phyloP scores from a whole-genome alignment of 345 rosid species.

The Rubroshorea leprosula region DNA sequence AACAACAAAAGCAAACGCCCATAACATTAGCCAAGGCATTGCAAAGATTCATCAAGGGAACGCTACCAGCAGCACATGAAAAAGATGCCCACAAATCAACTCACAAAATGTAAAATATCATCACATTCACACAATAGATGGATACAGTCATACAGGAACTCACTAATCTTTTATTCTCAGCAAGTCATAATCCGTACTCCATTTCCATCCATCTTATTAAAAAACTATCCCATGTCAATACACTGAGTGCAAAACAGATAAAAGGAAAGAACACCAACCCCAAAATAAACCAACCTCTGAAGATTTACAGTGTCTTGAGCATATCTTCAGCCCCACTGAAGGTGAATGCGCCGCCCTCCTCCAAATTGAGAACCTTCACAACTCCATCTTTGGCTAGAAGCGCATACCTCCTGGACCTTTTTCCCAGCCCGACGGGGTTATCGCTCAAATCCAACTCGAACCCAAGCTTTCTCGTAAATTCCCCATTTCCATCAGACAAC shows the following conservation, averaged over 20 bases:
- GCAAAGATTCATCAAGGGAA: neutral
- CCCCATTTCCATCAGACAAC: slow-evolving; percentile 70
- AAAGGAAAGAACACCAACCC: neutral
- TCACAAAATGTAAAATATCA: neutral
- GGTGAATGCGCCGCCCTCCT: slow-evolving; percentile 93
- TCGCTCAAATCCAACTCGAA: slow-evolving; percentile 80
- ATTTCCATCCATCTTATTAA: neutral
- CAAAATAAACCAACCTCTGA: neutral
- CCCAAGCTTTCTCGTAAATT: slow-evolving; percentile 71
- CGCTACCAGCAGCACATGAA: neutral
- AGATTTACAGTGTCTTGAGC: slow-evolving; percentile 60
- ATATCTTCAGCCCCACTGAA: slow-evolving; percentile 78
- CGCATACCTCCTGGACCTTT: slow-evolving; percentile 77
- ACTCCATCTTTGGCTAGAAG: slow-evolving; percentile 81
- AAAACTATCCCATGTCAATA: neutral
- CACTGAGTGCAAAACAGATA: neutral
- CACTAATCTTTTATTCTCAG: neutral
- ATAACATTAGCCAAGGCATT: neutral
- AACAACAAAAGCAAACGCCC: too few relatives aligned
- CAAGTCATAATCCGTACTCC: neutral
- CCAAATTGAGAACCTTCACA: slow-evolving; percentile 73
- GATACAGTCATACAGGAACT: neutral
- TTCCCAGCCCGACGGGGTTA: slow-evolving; percentile 71
- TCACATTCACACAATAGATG: neutral
- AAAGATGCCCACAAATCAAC: neutral